Base-by-base conservation (phyloP, 1,139 yeast genomes). In the Blastobotrys capitulatus region DNA sequence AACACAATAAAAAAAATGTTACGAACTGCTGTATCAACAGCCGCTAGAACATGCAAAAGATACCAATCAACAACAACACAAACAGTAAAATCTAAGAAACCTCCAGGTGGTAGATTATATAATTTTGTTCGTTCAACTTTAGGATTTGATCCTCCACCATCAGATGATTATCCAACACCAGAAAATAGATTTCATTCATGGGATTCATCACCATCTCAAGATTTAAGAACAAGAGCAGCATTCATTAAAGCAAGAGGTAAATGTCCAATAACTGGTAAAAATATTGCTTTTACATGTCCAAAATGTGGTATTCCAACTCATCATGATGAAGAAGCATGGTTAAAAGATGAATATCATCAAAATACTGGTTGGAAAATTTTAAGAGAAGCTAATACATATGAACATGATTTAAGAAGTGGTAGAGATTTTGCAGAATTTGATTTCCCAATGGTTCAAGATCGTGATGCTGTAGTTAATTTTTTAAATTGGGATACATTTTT, bases 281-380 rank as follows among this genome's bases (percentile, higher is more conserved):
- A 85, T 49, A 89, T 92, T 52, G 76, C 83, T 58, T 92, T 76
- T 67, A 88, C 92, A 1, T 92, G 98, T 71, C 98, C 98, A 4
- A 71, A 79, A 52, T 85, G 96, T 6, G 98, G 98, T 6, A 89
- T 92, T 50, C 98, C 98, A 26, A 92, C 98, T 6, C 98, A 92
- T 66, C 95, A 88, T 63, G 82, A 88, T 26, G 77, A 77, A 61
- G 90, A 83, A 59, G 97, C 96, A 1, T 92, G 97, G 96, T 82
- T 82, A 61, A 70, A 73, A 46, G 98, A 92, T 65, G 72, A 65
- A 13, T 81, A 78, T 32, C 90, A 90, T 65, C 97, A 88, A 61
- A 65, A 71, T 22, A 65, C 79, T 44, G 78, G 82, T 59, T 86
- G 84, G 66, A 88, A 88, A 61, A 69, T 79, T 47, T 77, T 92